Evolutionary conservation across 164 flowering plant species (phyloP).

Genomic region (Santalum album): DNA sequence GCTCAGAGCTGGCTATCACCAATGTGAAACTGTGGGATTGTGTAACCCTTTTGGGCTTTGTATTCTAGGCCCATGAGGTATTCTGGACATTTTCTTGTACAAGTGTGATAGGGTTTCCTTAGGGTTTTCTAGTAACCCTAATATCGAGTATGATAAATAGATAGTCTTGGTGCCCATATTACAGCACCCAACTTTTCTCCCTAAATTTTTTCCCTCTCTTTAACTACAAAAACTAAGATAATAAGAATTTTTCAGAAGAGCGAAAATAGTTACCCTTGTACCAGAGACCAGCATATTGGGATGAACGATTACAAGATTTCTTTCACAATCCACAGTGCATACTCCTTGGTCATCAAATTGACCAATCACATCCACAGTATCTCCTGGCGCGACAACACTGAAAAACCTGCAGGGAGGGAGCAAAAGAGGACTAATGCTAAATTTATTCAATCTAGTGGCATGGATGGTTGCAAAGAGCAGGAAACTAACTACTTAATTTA

Average conservation of each 20-base stretch:
- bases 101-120: no score
- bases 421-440: background rate
- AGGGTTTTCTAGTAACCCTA: no score
- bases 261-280: constrained; percentile 69
- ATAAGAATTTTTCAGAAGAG: background rate
- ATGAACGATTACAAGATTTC: constrained; percentile 67
- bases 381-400: constrained; percentile 83
- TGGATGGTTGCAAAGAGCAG: background rate
- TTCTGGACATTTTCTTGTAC: no score
- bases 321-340: constrained; percentile 57
- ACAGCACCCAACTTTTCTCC: no score
- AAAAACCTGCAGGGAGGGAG: constrained; percentile 43
- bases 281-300: constrained; percentile 85
- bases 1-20: no score
- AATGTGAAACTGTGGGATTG: no score
- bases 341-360: constrained; percentile 70
- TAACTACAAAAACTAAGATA: background rate
- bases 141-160: no score
- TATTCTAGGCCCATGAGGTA: no score
- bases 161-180: no score
- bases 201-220: no score
- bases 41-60: no score
- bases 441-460: background rate
- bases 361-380: constrained; percentile 80
- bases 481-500: no score